These are phyloP conservation scores for Boletus huronensis DNA, from an alignment of 768 basidiomycete species.

Conservation along the genomic window DNA sequence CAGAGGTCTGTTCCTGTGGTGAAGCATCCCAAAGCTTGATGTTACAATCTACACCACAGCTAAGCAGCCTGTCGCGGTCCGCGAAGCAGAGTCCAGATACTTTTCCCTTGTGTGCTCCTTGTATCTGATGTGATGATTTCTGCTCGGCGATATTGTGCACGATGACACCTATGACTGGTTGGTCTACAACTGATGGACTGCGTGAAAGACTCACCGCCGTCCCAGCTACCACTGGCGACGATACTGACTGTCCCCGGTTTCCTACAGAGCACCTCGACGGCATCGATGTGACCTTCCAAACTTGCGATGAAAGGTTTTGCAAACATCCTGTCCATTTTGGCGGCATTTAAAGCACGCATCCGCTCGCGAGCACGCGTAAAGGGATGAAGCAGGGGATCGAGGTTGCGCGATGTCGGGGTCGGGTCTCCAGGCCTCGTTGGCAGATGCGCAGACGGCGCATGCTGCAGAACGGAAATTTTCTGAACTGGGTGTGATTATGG, in stretches of 20 bases:
- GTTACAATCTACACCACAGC: conserved; percentile 79
- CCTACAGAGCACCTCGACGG: conserved; percentile 80
- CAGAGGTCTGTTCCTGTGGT: conserved; percentile 36
- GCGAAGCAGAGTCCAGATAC: conserved; percentile 80
- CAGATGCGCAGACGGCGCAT: conserved; percentile 71
- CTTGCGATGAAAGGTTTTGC: conserved; percentile 93
- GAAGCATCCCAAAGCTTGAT: conserved; percentile 76
- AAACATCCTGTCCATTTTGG: conserved; percentile 96
- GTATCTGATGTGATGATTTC: conserved; percentile 51
- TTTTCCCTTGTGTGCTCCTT: conserved; percentile 80
- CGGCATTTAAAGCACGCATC: conserved; percentile 88
- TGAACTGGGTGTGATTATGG: conserved; percentile 27
- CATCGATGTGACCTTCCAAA: conserved; percentile 91
- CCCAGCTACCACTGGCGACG: conserved; percentile 91
- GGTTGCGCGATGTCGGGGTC: conserved; percentile 85
- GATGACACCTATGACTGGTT: conserved; percentile 59
- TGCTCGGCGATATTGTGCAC: conserved; percentile 74
- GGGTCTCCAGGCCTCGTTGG: conserved; percentile 78
- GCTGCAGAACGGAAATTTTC: conserved; percentile 88
- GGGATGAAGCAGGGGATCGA: conserved; percentile 94
- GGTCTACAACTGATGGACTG: neutral
- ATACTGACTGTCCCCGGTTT: conserved; percentile 70
- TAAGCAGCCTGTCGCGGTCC: conserved; percentile 58
- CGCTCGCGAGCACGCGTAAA: conserved; percentile 92
- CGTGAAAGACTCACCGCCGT: conserved; percentile 68